phyloP scores from a whole-genome alignment of 768 basidiomycete species.

The Amanita pallidorosea region DNA sequence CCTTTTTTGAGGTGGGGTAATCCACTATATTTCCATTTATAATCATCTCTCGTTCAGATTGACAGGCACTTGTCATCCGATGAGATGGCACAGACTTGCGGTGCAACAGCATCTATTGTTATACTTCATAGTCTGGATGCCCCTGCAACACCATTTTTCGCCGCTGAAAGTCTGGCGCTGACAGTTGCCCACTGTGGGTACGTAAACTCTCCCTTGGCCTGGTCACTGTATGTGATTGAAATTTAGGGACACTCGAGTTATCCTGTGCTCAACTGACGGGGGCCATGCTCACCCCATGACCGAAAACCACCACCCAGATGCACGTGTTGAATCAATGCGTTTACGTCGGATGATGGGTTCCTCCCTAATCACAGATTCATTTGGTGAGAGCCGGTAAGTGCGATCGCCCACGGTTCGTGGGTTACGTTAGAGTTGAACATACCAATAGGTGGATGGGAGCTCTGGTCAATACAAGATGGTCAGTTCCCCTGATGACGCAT shows the following conservation, averaged over 20 bases:
- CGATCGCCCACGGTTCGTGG: background rate
- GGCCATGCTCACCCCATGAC: constrained; percentile 82
- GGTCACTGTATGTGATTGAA: background rate
- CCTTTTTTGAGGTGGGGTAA: constrained; percentile 67
- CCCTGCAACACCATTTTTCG: constrained; percentile 75
- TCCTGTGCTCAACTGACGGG: constrained; percentile 65
- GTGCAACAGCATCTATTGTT: constrained; percentile 86
- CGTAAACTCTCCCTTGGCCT: constrained; percentile 10
- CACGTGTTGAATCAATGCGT: constrained; percentile 74
- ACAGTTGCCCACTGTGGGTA: constrained; percentile 93
- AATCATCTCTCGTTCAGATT: constrained; percentile 31
- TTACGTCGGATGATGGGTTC: constrained; percentile 86
- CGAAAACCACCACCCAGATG: constrained; percentile 92
- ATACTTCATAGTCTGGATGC: constrained; percentile 85
- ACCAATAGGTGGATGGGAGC: constrained; percentile 82
- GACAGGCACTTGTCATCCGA: constrained; percentile 67
- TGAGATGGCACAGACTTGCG: constrained; percentile 61
- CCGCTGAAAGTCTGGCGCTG: constrained; percentile 60
- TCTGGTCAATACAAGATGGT: constrained; percentile 87
- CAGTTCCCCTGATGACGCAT: constrained; percentile 12
- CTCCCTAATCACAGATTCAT: constrained; percentile 85
- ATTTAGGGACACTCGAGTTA: constrained; percentile 75
- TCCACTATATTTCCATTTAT: constrained; percentile 10
- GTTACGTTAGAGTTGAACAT: constrained; percentile 3
- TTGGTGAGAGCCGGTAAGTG: constrained; percentile 77